These are phyloP conservation scores for Aspergillus mulundensis DNA, from an alignment of 495 filamentous ascomycete genomes.

Conservation along the genomic window DNA sequence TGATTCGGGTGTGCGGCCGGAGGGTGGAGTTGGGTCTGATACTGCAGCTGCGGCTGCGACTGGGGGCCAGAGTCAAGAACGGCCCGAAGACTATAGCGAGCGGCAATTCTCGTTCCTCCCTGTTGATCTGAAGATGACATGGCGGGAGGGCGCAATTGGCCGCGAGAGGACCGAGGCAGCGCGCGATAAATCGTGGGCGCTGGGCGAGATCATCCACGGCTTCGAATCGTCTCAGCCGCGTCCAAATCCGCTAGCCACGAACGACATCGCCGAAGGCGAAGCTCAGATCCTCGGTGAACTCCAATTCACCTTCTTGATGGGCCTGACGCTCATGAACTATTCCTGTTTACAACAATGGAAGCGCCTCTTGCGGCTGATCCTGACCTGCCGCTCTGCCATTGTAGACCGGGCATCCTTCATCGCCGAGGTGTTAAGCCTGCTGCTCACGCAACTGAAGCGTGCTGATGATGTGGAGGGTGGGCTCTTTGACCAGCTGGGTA, in stretches of 20 bases:
- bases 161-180: slow-evolving; percentile 68
- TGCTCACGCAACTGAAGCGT: slow-evolving; percentile 69
- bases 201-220: slow-evolving; percentile 49
- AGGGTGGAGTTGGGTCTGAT: background rate
- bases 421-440: slow-evolving; percentile 51
- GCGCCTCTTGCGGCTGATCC: slow-evolving; percentile 62
- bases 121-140: slow-evolving; percentile 57
- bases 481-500: slow-evolving; percentile 47
- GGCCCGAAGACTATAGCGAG: slow-evolving; percentile 28
- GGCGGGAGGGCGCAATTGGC: slow-evolving; percentile 64
- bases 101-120: slow-evolving; percentile 43
- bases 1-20: slow-evolving; percentile 7
- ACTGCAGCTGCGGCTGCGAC: background rate
- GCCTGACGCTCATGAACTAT: slow-evolving; percentile 75
- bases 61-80: background rate
- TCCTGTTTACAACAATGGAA: slow-evolving; percentile 91
- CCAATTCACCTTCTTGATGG: slow-evolving; percentile 79
- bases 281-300: slow-evolving; percentile 73
- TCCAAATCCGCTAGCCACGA: background rate
- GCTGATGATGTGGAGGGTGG: slow-evolving; percentile 64
- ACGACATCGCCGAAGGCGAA: slow-evolving; percentile 23
- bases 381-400: slow-evolving; percentile 64
- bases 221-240: slow-evolving; percentile 9
- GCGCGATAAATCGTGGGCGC: slow-evolving; percentile 67
- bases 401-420: slow-evolving; percentile 55